Percentiles rank a stretch among this genome's conserved stretches.
phyloP scores from a whole-genome alignment of 2,329 filamentous ascomycete species.

The Fusarium sp. region DNA sequence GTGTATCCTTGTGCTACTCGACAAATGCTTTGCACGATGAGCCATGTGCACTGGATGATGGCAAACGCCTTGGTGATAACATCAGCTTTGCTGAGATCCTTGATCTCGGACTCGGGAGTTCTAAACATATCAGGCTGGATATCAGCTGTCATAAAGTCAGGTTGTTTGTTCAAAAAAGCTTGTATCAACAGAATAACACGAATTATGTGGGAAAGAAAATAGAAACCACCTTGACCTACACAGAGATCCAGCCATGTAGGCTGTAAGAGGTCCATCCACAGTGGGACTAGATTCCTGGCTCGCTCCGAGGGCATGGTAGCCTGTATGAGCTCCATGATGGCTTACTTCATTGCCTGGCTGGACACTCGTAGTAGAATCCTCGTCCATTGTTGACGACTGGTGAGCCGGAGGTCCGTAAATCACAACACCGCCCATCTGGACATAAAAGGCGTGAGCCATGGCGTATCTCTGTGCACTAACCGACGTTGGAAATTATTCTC shows the following conservation, averaged over 20 bases:
- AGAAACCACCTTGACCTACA: background rate
- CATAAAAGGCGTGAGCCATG: background rate
- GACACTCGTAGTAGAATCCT: background rate
- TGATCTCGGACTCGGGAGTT: rapidly evolving
- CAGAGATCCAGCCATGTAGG: background rate
- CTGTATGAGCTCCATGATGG: too few species aligned
- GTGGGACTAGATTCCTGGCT: background rate
- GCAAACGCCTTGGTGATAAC: background rate
- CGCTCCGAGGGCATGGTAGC: background rate
- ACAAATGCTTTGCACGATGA: background rate
- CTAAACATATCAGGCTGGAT: rapidly evolving
- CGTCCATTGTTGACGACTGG: too few species aligned
- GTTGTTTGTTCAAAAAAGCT: rapidly evolving
- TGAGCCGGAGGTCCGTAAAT: background rate
- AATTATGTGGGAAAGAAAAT: background rate
- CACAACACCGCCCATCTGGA: background rate
- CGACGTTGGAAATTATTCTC: too few species aligned
- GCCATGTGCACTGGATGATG: background rate
- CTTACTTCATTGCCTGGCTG: background rate
- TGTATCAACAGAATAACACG: background rate
- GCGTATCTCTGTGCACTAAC: background rate
- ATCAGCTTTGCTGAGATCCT: background rate
- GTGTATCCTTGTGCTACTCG: rapidly evolving
- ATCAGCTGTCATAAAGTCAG: rapidly evolving
- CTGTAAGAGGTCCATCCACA: background rate